Conservation (phyloP, 257 asterid species). For the Apocynum venetum region DNA sequence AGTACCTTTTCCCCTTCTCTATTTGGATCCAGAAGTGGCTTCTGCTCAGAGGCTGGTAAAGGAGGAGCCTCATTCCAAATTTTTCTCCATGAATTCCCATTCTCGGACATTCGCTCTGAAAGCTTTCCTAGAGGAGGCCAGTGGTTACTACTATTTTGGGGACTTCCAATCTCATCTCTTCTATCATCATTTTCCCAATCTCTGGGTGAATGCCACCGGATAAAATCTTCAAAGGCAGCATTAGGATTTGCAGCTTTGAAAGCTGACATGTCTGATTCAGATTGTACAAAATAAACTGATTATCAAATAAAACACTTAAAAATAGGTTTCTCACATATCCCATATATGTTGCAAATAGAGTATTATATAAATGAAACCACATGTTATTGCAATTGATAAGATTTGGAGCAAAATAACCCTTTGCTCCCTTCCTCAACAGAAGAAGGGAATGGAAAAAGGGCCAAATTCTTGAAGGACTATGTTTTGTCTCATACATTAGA, state of each 20-base stretch:
- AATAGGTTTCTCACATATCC: background rate
- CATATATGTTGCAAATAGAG: background rate
- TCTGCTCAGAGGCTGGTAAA: constrained; percentile 71
- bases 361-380: background rate
- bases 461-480: background rate
- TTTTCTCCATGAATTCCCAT: constrained; percentile 84
- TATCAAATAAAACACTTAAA: background rate
- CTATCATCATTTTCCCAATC: constrained; percentile 74
- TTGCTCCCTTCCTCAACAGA: background rate
- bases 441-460: background rate
- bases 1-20: constrained; percentile 97
- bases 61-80: constrained; percentile 77
- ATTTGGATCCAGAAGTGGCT: constrained; percentile 84
- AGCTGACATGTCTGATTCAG: constrained; percentile 80
- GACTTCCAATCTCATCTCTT: constrained; percentile 28
- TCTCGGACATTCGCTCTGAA: constrained; percentile 88
- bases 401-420: background rate
- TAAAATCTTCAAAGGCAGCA: constrained; percentile 94
- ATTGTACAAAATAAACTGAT: constrained; percentile 7
- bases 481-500: background rate
- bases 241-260: constrained; percentile 95
- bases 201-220: constrained; percentile 97
- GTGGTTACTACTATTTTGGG: constrained; percentile 28
- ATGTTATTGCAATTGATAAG: background rate
- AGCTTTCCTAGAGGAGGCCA: constrained; percentile 97